Percentiles rank a stretch among this genome's conserved stretches.
Conservation (phyloP, 306 rosid species). For the Phaseolus lunatus region DNA sequence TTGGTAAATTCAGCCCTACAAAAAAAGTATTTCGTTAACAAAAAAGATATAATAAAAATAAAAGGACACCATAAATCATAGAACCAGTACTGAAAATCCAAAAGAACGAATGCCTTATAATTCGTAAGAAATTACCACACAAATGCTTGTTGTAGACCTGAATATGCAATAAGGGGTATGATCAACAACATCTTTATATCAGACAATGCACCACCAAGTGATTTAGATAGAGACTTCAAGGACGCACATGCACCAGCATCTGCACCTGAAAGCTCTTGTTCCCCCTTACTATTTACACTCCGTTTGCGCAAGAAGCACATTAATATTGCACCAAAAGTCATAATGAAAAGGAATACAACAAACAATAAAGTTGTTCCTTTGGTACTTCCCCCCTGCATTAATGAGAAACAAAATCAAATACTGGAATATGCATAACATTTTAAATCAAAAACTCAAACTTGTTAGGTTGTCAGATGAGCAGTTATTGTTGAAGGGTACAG, state of each 20-base stretch:
- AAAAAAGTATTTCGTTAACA: constrained; percentile 36
- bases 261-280: constrained; percentile 48
- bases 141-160: constrained; percentile 97
- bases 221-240: constrained; percentile 60
- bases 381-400: constrained; percentile 71
- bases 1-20: constrained; percentile 88
- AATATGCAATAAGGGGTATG: constrained; percentile 92
- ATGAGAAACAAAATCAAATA: constrained; percentile 41
- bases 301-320: constrained; percentile 81
- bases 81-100: constrained; percentile 25
- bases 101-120: constrained; percentile 38
- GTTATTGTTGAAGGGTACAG: constrained; percentile 22
- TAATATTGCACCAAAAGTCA: constrained; percentile 77
- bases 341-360: constrained; percentile 74
- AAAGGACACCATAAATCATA: constrained; percentile 30
- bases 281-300: constrained; percentile 51
- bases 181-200: constrained; percentile 75
- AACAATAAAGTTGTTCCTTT: constrained; percentile 73
- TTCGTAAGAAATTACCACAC: constrained; percentile 76
- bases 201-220: constrained; percentile 63
- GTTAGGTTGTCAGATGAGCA: constrained; percentile 28
- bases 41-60: constrained; percentile 28
- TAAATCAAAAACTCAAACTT: constrained; percentile 29
- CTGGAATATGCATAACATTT: constrained; percentile 21
- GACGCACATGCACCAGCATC: constrained; percentile 55